Evolutionary conservation across 305 asterid species (phyloP).

Genomic region (Andrographis paniculata): DNA sequence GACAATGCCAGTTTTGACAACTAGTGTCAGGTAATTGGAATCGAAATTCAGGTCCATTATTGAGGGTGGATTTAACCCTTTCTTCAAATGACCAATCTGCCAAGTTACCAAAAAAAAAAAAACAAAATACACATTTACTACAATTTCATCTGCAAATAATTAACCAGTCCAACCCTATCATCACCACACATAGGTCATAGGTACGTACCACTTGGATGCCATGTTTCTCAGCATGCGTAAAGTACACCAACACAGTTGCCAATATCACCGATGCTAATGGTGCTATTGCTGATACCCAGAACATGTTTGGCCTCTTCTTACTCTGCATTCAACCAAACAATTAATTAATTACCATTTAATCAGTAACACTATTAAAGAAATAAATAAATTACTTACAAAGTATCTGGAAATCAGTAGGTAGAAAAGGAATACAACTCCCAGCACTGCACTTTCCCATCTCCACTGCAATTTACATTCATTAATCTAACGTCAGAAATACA

Average conservation of each 20-base stretch:
- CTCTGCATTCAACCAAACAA: conserved; percentile 41
- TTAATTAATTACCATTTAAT: no score
- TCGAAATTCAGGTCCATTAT: conserved; percentile 62
- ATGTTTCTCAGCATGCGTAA: conserved; percentile 85
- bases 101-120: not conserved
- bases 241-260: conserved; percentile 64
- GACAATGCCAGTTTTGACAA: conserved; percentile 78
- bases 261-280: conserved; percentile 71
- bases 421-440: conserved; percentile 82
- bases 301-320: conserved; percentile 55
- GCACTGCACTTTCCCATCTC: conserved; percentile 95
- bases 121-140: no score
- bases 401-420: conserved; percentile 66
- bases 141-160: no score
- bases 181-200: no score
- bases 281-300: conserved; percentile 94
- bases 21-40: conserved; percentile 41
- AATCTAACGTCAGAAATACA: not conserved
- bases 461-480: conserved; percentile 49
- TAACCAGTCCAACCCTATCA: no score
- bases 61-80: conserved; percentile 83
- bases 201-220: conserved; percentile 88
- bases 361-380: no score
- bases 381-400: conserved; percentile 46
- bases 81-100: conserved; percentile 78